These are phyloP conservation scores for Dendrocalamus sinicus DNA, from an alignment of 176 grass and related monocot genomes.

Conservation along the genomic window DNA sequence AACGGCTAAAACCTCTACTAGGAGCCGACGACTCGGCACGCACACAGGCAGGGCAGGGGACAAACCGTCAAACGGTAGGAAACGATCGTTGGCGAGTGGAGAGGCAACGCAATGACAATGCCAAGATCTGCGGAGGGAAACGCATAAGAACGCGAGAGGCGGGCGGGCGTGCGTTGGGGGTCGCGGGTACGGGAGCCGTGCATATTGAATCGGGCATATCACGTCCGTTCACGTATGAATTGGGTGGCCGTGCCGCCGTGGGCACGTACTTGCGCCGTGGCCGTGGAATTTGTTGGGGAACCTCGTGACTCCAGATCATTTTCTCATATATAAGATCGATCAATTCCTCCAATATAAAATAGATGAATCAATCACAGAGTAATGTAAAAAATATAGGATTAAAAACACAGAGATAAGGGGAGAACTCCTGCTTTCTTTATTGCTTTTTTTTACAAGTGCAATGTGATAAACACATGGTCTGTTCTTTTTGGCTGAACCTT, in stretches of 20 bases:
- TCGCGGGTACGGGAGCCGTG: constrained; percentile 26
- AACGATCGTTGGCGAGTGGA: constrained; percentile 19
- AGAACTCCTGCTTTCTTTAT: no score
- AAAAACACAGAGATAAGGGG: no score
- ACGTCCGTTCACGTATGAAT: neutral
- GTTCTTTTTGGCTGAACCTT: no score
- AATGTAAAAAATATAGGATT: no score
- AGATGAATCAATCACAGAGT: no score
- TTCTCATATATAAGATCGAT: no score
- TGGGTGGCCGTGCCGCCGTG: neutral
- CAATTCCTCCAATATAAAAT: no score
- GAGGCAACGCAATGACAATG: constrained; percentile 17
- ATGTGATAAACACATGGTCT: no score
- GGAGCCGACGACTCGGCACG: neutral
- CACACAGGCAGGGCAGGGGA: neutral
- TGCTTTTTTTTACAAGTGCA: no score
- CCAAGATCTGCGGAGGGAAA: constrained; percentile 26
- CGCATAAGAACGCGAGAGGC: constrained; percentile 20
- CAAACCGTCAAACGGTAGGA: constrained; percentile 41
- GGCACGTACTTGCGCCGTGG: neutral
- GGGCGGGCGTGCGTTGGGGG: neutral
- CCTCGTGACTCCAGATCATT: no score
- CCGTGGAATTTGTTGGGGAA: neutral
- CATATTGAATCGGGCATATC: neutral
- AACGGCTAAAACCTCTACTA: constrained; percentile 19